These are phyloP conservation scores for Tuber calosporum DNA, from an alignment of 495 filamentous ascomycete species.

Conservation along the genomic window DNA sequence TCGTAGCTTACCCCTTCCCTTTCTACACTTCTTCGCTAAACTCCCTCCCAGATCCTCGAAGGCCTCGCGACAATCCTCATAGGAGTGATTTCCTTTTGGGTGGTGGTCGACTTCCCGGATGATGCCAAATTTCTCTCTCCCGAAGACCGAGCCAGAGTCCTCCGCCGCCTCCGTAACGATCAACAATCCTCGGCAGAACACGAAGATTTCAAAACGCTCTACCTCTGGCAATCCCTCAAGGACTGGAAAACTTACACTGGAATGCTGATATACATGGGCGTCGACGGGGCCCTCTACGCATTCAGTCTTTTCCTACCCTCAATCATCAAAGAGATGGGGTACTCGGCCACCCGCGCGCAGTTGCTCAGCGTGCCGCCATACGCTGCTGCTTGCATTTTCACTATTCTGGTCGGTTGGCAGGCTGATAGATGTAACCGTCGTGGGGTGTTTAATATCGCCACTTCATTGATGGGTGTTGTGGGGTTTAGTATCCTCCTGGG, in stretches of 20 bases:
- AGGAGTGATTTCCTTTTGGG: constrained; percentile 68
- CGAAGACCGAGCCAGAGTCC: constrained; percentile 64
- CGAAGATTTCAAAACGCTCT: constrained; percentile 68
- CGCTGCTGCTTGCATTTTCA: constrained; percentile 69
- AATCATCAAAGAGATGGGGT: constrained; percentile 72
- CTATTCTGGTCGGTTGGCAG: constrained; percentile 65
- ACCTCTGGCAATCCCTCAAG: constrained; percentile 65
- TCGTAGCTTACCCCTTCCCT: constrained; percentile 43
- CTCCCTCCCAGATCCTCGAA: constrained; percentile 54
- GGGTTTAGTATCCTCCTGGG: constrained; percentile 76
- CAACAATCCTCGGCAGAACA: constrained; percentile 70
- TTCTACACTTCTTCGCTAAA: constrained; percentile 6
- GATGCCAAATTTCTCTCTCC: constrained; percentile 68
- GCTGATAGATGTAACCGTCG: constrained; percentile 72
- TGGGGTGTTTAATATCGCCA: constrained; percentile 72
- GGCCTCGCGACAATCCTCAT: constrained; percentile 68
- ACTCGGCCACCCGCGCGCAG: constrained; percentile 61
- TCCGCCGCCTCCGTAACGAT: constrained; percentile 65
- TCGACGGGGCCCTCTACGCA: constrained; percentile 66
- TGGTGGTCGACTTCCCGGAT: constrained; percentile 86
- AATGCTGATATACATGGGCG: constrained; percentile 73
- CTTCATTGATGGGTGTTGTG: constrained; percentile 62
- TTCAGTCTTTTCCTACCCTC: constrained; percentile 86
- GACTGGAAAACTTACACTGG: constrained; percentile 86
- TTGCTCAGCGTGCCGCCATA: constrained; percentile 85